Percentiles rank a stretch among this genome's conserved stretches.
Evolutionary conservation across 179 eudicot species (phyloP).

Genomic region (Amaranthus tricolor): DNA sequence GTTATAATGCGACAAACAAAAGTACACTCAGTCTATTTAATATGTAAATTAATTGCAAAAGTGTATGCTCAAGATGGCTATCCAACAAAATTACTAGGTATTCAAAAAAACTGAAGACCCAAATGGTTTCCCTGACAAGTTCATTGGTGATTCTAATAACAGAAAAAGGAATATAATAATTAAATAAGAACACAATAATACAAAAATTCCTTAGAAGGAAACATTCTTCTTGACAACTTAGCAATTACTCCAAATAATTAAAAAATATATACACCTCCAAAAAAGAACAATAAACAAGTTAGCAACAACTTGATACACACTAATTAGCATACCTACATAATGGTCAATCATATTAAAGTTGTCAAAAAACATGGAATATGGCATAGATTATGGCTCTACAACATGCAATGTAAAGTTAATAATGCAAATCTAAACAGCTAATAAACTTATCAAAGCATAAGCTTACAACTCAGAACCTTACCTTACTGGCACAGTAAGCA

Average conservation of each 20-base stretch:
- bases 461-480: slow-evolving; percentile 16
- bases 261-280: neutral
- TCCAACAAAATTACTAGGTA: neutral
- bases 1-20: too few species aligned
- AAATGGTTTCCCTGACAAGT: neutral
- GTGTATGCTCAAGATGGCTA: neutral
- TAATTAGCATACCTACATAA: neutral
- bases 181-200: neutral
- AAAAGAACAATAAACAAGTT: slow-evolving; percentile 15
- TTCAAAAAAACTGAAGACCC: neutral
- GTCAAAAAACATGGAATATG: slow-evolving; percentile 7
- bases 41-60: neutral
- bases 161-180: too few species aligned
- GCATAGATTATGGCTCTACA: slow-evolving; percentile 7
- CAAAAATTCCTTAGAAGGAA: neutral
- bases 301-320: neutral
- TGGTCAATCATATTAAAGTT: slow-evolving; percentile 6
- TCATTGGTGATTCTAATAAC: neutral
- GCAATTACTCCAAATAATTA: neutral
- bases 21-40: too few species aligned
- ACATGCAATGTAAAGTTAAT: neutral
- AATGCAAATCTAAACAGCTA: neutral
- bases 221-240: neutral
- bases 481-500: slow-evolving; percentile 68
- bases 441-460: too few species aligned